Base-by-base conservation (phyloP, 768 basidiomycete genomes). In the Amanita muscaria region DNA sequence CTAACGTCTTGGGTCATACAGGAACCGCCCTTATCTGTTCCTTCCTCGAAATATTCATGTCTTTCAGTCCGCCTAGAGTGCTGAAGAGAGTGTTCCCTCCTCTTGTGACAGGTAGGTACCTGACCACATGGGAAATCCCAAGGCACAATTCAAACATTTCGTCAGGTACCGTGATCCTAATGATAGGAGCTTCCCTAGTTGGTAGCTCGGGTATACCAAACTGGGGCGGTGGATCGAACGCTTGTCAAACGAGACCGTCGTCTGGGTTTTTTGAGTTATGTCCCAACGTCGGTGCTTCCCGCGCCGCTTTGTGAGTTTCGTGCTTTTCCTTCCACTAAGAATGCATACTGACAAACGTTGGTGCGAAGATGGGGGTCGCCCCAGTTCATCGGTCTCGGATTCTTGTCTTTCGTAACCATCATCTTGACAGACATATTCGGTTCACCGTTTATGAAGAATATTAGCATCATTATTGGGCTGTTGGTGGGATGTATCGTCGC, bases 161-260 rank as follows among this genome's bases (percentile, higher is more conserved):
- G n/a, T 1, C 47, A 79, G 85, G 88, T 37, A 80, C 80, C 2
- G 86, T 89, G 42, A 77, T 90, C 50, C 64, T 91, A 19, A 66
- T 88, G 69, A 88, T 90, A 46, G 87, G 88, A 2, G 79, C 81
- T 0, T 80, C 80, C 0, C 73, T 91, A 25, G 72, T 91, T 40
- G 87, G 86, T 31, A 63, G 68, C 1, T 84, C 81, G 5, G 88
- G 88, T 3, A 76, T 83, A 34, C 72, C 73, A 8, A 79, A 88
- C 60, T 92, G 88, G 88, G 88, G 81, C 33, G 88, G 88, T 24
- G 88, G 88, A 12, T 79, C 82, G 5, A 88, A 86, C 49, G 72
- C 72, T 47, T 92, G 88, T 57, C 63, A 69, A 37, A 49, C 49
- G 3, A 70, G 77, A n/a, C 85, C 84, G 1, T 64, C 65, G 2